These are phyloP conservation scores for Mycena vitilis DNA, from an alignment of 768 basidiomycete species.

Conservation along the genomic window DNA sequence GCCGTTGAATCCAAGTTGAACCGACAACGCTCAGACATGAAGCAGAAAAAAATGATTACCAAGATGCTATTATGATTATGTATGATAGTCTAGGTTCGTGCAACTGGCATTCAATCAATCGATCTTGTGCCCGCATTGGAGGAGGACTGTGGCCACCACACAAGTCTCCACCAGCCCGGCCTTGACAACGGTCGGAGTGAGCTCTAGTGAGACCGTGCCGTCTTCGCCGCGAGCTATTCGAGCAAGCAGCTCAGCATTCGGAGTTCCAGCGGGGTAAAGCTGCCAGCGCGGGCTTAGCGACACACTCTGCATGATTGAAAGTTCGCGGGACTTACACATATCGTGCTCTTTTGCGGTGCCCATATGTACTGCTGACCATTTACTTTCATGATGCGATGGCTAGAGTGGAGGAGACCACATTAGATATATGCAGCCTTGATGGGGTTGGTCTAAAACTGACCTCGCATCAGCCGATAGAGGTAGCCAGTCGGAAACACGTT, in stretches of 20 bases:
- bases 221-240: slow-evolving; percentile 39
- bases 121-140: slow-evolving; percentile 54
- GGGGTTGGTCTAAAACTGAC: slow-evolving; percentile 29
- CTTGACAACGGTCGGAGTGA: slow-evolving; percentile 52
- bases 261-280: slow-evolving; percentile 47
- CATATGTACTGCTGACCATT: slow-evolving; percentile 49
- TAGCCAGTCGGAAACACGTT: slow-evolving; percentile 50
- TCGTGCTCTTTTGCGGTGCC: slow-evolving; percentile 46
- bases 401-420: slow-evolving; percentile 17
- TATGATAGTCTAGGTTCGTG: neutral
- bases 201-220: slow-evolving; percentile 49
- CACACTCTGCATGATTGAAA: neutral
- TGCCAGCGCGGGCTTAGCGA: slow-evolving; percentile 27
- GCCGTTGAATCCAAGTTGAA: neutral
- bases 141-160: slow-evolving; percentile 52
- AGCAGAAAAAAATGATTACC: neutral
- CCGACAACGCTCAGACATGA: neutral
- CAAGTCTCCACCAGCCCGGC: slow-evolving; percentile 51
- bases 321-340: slow-evolving; percentile 40
- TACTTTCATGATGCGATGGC: slow-evolving; percentile 47
- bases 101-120: slow-evolving; percentile 44
- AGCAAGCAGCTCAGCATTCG: slow-evolving; percentile 41
- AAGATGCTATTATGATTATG: neutral
- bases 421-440: slow-evolving; percentile 9
- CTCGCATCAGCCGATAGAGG: slow-evolving; percentile 48